phyloP scores from a whole-genome alignment of 176 grass and related monocot genomes.

The Aegilops sharonensis region DNA sequence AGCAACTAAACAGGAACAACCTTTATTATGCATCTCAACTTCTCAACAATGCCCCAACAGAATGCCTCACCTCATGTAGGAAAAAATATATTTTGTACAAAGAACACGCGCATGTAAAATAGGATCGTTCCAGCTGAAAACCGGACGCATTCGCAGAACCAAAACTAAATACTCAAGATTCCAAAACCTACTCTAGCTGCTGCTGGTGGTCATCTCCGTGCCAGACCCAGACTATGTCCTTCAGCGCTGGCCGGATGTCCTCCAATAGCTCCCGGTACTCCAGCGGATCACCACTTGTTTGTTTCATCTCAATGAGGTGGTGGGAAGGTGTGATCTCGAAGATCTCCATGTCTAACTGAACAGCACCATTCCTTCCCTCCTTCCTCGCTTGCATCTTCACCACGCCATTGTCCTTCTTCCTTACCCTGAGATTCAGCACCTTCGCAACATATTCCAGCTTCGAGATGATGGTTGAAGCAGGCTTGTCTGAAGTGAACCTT shows the following conservation, averaged over 20 bases:
- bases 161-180: not conserved
- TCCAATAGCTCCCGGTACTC: slow-evolving; percentile 67
- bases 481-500: slow-evolving; percentile 71
- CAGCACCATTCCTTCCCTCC: slow-evolving; percentile 61
- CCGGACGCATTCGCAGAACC: not conserved
- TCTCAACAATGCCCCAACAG: not conserved
- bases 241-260: slow-evolving; percentile 60
- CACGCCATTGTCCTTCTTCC: slow-evolving; percentile 62
- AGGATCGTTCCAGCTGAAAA: slow-evolving; percentile 14
- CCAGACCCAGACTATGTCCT: slow-evolving; percentile 70
- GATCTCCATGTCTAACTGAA: slow-evolving; percentile 64
- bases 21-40: not conserved
- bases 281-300: slow-evolving; percentile 63
- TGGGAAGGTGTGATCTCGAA: slow-evolving; percentile 55
- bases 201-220: slow-evolving; percentile 49
- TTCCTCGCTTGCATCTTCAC: slow-evolving; percentile 65
- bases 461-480: slow-evolving; percentile 48
- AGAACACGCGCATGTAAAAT: not conserved
- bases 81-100: not conserved
- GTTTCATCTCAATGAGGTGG: slow-evolving; percentile 78
- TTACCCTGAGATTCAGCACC: slow-evolving; percentile 63
- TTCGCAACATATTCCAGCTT: slow-evolving; percentile 60
- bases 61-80: not conserved
- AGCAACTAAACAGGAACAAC: not conserved
- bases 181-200: slow-evolving; percentile 37